Base-by-base conservation (phyloP, 176 grass and related monocot genomes). In the Hordeum vulgare region DNA sequence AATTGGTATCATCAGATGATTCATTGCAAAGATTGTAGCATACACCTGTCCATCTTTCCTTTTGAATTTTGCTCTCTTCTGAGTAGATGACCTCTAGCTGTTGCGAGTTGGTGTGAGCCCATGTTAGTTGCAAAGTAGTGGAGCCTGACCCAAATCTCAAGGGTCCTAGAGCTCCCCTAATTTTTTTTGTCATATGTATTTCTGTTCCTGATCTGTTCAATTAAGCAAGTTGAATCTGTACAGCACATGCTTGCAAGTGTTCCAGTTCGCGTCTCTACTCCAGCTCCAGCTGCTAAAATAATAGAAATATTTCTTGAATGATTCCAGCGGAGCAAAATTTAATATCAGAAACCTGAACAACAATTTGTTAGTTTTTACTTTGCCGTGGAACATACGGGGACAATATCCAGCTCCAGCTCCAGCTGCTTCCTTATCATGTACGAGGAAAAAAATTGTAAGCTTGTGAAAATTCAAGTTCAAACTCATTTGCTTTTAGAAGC, bases 131-230 rank as follows among this genome's bases (percentile, higher is more conserved):
- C 70, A 56, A 84, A 81, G 85, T 92, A 86, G 84, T 78, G 88
- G 90, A 94, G 90, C 94, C 92, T 90, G 92, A 89, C 85, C 94
- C 90, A 77, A 64, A 92, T 88, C 77, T 90, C 83, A 66, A 84
- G 89, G 89, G 85, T 94, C 86, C 86, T 92, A 90, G 94, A 92
- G 94, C 94, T 94, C 94, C 87, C 75, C 81, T 91, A 84, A 90
- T 86, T 92, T 86, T 86, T 27, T 72, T 91, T 53, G 33, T 84
- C 77, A 77, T 37, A 88, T 88, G 87, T 80, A 88, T 81, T 80
- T 39, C 31, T 80, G 35, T 61, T 60, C 72, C 54, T 1, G 25
- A 82, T 85, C 79, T 75, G 86, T 89, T 93, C 85, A 83, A 85
- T 94, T 18, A 71, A 90, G 84, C 84, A 94, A 93, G 84, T 85